Base-by-base conservation (phyloP, 1,284 basidiomycete species). In the Meripilus lineatus region DNA sequence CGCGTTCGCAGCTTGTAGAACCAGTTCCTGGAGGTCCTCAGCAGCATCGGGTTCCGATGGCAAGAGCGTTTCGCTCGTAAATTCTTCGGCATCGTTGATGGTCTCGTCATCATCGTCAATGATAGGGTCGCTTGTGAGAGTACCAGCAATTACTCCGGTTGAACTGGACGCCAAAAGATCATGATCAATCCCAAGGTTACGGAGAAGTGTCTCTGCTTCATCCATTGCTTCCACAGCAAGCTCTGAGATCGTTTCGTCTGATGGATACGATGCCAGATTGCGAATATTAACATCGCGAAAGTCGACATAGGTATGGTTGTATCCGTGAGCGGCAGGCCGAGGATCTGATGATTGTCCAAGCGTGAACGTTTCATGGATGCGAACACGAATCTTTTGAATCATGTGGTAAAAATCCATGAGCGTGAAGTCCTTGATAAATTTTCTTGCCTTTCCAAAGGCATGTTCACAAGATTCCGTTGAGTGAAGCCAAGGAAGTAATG, bases 381-480 rank as follows among this genome's bases (percentile, higher is more conserved):
- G 26, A 8, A 58, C 32, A 8, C 25, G 25, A 4, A 63, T 46
- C 30, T 65, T 66, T 0, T 62, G 62, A 0, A 62, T 40, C 51
- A 68, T 61, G 21, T 62, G 53, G 8, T 58, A n/a, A 32, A 67
- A 59, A 47, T 70, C 60, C 2, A 58, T 51, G 30, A 57, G 38
- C 0, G 64, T 65, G 52, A 70, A 70, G 45, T 70, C 68, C 11
- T 56, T 55, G 23, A 65, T 40, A 2, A 68, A 46, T 38, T 63
- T 52, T 1, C 65, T 59, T 5, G 47, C 32, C n/a, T 53, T 49
- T 0, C 63, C 63, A 49, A 70, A 70, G 6, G 57, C 38, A 47
- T 72, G 69, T 40, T 71, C 66, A 42, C 58, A 62, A 0, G 54
- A 36, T 42, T 69, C 63, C 0, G 50, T 70, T 0, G 61, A 62